phyloP scores from a whole-genome alignment of 306 rosid genomes.

The Parietaria judaica region DNA sequence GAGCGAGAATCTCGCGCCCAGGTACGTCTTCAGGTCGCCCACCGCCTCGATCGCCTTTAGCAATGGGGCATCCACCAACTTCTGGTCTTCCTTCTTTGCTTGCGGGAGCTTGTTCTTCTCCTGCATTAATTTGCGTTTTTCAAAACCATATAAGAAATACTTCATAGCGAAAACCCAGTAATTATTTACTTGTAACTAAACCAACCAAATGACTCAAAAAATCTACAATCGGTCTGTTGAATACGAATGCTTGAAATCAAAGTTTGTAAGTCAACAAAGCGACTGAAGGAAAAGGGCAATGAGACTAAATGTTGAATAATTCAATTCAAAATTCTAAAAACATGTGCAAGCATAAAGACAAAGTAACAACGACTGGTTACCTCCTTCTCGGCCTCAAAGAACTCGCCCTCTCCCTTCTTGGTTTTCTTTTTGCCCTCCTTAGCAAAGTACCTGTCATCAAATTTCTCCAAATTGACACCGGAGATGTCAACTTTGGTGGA shows the following conservation, averaged over 20 bases:
- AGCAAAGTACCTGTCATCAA: constrained; percentile 14
- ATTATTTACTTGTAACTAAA: too few species aligned
- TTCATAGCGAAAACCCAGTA: too few species aligned
- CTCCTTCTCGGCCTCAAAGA: constrained; percentile 18
- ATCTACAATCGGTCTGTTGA: too few species aligned
- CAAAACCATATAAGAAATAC: too few species aligned
- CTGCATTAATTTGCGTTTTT: constrained; percentile 15
- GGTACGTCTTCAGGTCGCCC: constrained; percentile 53
- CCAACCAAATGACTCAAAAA: too few species aligned
- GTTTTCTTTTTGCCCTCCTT: constrained; percentile 11
- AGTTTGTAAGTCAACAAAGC: too few species aligned
- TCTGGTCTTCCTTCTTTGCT: constrained; percentile 70
- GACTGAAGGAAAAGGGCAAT: too few species aligned
- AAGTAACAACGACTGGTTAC: not conserved
- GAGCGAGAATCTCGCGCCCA: constrained; percentile 66
- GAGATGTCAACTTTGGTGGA: constrained; percentile 18
- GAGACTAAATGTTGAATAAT: too few species aligned
- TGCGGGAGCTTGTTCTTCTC: constrained; percentile 60
- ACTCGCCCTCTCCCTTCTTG: constrained; percentile 18
- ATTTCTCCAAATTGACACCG: constrained; percentile 10
- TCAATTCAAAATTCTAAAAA: too few species aligned
- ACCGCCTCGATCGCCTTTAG: constrained; percentile 47
- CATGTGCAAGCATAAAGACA: too few species aligned
- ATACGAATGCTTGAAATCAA: too few species aligned
- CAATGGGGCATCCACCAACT: constrained; percentile 44